Evolutionary conservation across 2,329 filamentous ascomycete genomes (phyloP), one percentile per base, ranked within the genome.

Genomic region (Chrysosporium keratinophilum): DNA sequence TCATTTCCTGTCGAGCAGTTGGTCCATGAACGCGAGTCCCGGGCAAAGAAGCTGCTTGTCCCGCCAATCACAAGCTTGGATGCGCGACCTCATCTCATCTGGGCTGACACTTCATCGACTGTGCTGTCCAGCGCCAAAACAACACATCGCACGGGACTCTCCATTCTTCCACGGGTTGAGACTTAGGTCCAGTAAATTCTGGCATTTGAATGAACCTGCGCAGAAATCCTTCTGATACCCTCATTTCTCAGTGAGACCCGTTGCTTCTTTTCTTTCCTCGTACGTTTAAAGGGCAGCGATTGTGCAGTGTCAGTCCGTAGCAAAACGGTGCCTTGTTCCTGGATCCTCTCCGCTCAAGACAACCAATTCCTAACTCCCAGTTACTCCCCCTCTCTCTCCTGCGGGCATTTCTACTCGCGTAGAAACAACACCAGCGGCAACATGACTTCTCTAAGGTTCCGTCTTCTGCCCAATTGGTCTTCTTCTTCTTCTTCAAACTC

Each of bases 401-500:
- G 12, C 45, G 17, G 11, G 15, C 46, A 49, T 41, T 50, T 50
- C 37, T 50, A 42, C 37, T 50, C 4, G 14, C 17, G 48, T 44
- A 35, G 48, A 50, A 40, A 20, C n/a, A 41, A 17, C 17, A 45
- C 33, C 50, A 4, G 7, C 23, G 23, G 23, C 23, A 52, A 12
- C 19, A 52, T 52, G 50, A 31, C 42, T 45, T 39, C 42, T 40
- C 34, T 52, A 40, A 52, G 50, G 50, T 52, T 46, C 37, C 48
- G 42, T 20, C 40, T 20, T 52, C 41, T 41, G 33, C 6, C 50
- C 42, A 31, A 31, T 15, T 41, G 40, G 33, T 7, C 14, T 19
- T 14, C 7, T 39, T 2, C 10, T 52, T 10, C n/a, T 34, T 11
- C 39, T 52, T 45, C 9, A n/a, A 28, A 28, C 23, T 28, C 23